Evolutionary conservation across 2,329 filamentous ascomycete species (phyloP).

Genomic region (Diplocarpon rosae): DNA sequence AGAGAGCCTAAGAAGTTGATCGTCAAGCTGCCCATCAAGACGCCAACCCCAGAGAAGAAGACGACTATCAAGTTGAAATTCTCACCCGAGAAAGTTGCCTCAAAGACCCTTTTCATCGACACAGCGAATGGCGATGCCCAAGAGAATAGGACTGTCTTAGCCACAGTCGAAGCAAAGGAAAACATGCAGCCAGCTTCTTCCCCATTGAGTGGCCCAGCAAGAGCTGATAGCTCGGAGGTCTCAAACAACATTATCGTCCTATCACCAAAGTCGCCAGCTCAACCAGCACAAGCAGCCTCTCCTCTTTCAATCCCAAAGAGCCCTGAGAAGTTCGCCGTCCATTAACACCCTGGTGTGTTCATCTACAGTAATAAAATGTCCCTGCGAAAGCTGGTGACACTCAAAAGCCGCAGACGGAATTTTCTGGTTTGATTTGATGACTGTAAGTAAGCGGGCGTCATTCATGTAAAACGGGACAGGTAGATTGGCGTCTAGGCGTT

Average conservation of each 20-base stretch:
- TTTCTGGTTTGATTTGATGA: neutral
- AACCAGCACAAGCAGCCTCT: slow-evolving; percentile 11
- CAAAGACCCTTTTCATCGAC: slow-evolving; percentile 3
- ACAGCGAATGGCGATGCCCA: slow-evolving; percentile 1
- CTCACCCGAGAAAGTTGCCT: slow-evolving; percentile 6
- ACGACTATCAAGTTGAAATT: slow-evolving; percentile 18
- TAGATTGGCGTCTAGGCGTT: slow-evolving; percentile 4
- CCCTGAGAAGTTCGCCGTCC: slow-evolving; percentile 41
- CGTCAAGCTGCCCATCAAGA: slow-evolving; percentile 54
- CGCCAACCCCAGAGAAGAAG: slow-evolving; percentile 25
- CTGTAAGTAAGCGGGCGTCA: neutral
- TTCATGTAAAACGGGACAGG: slow-evolving; percentile 2
- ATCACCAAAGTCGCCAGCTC: slow-evolving; percentile 7
- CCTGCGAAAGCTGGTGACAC: no score
- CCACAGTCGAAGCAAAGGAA: slow-evolving; percentile 1
- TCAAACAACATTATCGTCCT: slow-evolving; percentile 2
- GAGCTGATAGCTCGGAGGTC: neutral
- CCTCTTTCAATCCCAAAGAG: slow-evolving; percentile 48
- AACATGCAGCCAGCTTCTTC: slow-evolving; percentile 4
- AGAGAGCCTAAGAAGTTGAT: slow-evolving; percentile 53
- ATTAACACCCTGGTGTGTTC: slow-evolving; percentile 2
- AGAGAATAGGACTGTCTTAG: neutral
- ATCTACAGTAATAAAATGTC: no score
- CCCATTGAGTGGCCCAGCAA: slow-evolving; percentile 1
- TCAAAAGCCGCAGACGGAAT: neutral